Percentiles rank a stretch among this genome's conserved stretches.
These are phyloP conservation scores for Aureobasidium namibiae DNA, from an alignment of 2,329 filamentous ascomycete genomes.

Conservation along the genomic window DNA sequence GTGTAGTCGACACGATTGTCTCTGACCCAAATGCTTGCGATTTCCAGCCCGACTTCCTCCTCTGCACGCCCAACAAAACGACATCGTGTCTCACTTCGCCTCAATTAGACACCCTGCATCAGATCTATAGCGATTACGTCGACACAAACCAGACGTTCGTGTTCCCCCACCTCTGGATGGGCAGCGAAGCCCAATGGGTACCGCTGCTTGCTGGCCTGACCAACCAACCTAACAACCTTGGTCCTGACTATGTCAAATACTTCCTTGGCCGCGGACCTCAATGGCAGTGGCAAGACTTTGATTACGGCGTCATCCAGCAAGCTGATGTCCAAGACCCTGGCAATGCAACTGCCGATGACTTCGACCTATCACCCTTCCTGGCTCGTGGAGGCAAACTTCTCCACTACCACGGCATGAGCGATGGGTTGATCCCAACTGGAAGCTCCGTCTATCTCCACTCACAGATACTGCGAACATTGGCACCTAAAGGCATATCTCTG, in stretches of 20 bases:
- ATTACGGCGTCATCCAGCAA: conserved; percentile 31
- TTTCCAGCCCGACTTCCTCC: conserved; percentile 35
- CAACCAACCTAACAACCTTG: conserved; percentile 29
- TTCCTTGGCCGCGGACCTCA: conserved; percentile 31
- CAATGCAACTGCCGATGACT: conserved; percentile 41
- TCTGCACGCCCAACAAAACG: conserved; percentile 27
- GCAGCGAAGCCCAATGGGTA: conserved; percentile 31
- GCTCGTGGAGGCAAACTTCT: conserved; percentile 33
- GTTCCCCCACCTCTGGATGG: conserved; percentile 32
- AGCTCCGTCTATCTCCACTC: conserved; percentile 46
- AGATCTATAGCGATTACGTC: conserved; percentile 35
- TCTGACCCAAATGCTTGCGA: conserved; percentile 39
- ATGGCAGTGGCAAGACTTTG: conserved; percentile 33
- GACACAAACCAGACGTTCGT: conserved; percentile 34
- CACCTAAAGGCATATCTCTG: conserved; percentile 28
- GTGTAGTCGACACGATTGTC: conserved; percentile 43
- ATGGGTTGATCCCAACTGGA: conserved; percentile 41
- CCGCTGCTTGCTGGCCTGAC: conserved; percentile 26
- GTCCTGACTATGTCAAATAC: conserved; percentile 34
- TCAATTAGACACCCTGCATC: conserved; percentile 36
- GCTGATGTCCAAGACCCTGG: conserved; percentile 38
- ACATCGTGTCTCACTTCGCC: conserved; percentile 34
- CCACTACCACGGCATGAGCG: conserved; percentile 37
- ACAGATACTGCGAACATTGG: conserved; percentile 31
- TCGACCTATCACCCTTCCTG: conserved; percentile 40